Evolutionary conservation across 2,329 filamentous ascomycete species (phyloP).

Genomic region (Paecilomyces niveus): DNA sequence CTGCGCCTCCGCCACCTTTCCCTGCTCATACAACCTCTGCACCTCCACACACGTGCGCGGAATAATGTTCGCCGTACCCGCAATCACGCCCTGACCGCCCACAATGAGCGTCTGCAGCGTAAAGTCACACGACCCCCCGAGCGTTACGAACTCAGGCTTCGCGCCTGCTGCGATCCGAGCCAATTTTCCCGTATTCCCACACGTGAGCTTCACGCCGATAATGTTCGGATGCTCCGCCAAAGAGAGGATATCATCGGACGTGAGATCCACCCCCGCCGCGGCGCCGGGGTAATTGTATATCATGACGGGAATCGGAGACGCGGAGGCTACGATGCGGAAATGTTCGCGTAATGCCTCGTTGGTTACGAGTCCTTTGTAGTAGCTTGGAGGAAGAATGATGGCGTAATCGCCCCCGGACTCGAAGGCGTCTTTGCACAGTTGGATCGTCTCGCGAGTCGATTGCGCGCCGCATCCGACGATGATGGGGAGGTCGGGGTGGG

Average conservation of each 20-base stretch:
- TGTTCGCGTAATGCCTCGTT: constrained; percentile 54
- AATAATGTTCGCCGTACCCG: constrained; percentile 77
- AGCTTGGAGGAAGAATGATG: constrained; percentile 67
- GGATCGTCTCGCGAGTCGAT: constrained; percentile 65
- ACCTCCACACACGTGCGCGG: constrained; percentile 74
- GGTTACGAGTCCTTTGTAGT: constrained; percentile 63
- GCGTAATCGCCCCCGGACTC: constrained; percentile 67
- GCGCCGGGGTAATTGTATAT: constrained; percentile 70
- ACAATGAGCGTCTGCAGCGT: constrained; percentile 72
- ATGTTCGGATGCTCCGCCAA: constrained; percentile 57
- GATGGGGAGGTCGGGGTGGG: constrained; percentile 59
- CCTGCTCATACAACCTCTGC: constrained; percentile 67
- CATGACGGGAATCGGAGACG: constrained; percentile 55
- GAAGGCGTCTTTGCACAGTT: constrained; percentile 62
- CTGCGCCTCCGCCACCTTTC: constrained; percentile 67
- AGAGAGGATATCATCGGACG: constrained; percentile 56
- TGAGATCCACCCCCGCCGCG: constrained; percentile 59
- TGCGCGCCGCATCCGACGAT: constrained; percentile 71
- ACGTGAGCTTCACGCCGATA: constrained; percentile 64
- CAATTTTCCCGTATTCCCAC: constrained; percentile 67
- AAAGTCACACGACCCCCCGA: constrained; percentile 83
- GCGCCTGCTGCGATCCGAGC: constrained; percentile 51
- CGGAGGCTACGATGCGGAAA: constrained; percentile 58
- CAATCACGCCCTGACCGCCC: constrained; percentile 77
- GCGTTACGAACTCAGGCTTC: constrained; percentile 63